Evolutionary conservation across 108 stramenopile species (phyloP).

Genomic region (Hondaea fermentalgiana): DNA sequence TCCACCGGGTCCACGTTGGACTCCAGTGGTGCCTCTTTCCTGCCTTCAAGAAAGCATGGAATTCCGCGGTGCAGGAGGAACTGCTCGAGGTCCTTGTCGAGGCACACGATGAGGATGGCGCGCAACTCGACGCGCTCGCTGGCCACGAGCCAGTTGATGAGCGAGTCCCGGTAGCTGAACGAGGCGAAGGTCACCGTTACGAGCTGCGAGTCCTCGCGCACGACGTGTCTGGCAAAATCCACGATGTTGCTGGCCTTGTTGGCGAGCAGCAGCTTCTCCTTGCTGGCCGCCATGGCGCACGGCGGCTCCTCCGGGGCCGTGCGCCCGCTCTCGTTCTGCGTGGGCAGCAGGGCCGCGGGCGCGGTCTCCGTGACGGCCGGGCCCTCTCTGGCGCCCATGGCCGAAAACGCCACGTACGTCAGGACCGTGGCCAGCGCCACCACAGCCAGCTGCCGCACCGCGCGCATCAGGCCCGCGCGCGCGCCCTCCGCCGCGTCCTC

Average conservation of each 20-base stretch:
- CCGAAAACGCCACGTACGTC: no score
- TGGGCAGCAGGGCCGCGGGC: no score
- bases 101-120: not conserved
- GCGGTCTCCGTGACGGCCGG: no score
- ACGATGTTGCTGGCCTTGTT: not conserved
- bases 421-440: no score
- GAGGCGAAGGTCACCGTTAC: not conserved
- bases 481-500: no score
- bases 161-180: not conserved
- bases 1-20: not conserved
- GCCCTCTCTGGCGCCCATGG: no score
- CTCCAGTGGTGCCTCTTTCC: not conserved
- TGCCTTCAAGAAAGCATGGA: not conserved
- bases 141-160: not conserved
- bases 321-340: no score
- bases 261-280: not conserved
- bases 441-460: no score
- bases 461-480: no score
- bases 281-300: not conserved
- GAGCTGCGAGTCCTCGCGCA: not conserved
- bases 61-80: not conserved
- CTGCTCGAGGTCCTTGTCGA: not conserved
- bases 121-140: not conserved
- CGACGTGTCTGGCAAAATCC: not conserved
- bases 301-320: not conserved